Evolutionary conservation across 75 land plant genomes (phyloP).

Genomic region (Sequoia sempervirens): DNA sequence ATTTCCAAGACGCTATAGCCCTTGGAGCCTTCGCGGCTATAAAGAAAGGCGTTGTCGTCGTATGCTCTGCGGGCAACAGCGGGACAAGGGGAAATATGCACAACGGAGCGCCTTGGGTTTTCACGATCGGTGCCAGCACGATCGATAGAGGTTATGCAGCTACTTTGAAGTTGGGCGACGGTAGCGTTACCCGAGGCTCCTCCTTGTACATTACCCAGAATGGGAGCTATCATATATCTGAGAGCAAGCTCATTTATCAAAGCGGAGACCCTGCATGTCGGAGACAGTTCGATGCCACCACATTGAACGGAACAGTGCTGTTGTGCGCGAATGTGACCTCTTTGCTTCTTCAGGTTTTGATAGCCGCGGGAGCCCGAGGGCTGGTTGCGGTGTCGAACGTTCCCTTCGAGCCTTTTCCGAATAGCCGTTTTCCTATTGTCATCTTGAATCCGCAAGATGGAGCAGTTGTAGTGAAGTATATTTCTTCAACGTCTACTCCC

Average conservation of each 20-base stretch:
- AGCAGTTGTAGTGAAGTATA: neutral
- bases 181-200: neutral
- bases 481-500: neutral
- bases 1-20: conserved; percentile 15
- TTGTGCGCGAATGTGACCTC: neutral
- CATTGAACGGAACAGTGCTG: conserved; percentile 13
- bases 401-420: neutral
- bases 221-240: neutral
- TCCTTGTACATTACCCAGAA: neutral
- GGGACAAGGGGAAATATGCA: conserved; percentile 14
- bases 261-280: too few species aligned
- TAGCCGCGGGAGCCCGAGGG: neutral
- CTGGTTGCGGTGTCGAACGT: neutral
- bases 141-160: conserved; percentile 28
- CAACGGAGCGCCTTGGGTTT: conserved; percentile 36
- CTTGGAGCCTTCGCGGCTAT: conserved; percentile 25
- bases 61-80: conserved; percentile 27
- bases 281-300: neutral
- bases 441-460: neutral
- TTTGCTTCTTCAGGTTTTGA: conserved; percentile 7
- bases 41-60: conserved; percentile 17
- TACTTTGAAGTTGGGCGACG: neutral
- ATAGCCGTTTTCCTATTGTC: neutral
- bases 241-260: neutral
- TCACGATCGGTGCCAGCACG: conserved; percentile 31